Conservation (phyloP, 1,139 yeast genomes). For the Eremothecium coryli region DNA sequence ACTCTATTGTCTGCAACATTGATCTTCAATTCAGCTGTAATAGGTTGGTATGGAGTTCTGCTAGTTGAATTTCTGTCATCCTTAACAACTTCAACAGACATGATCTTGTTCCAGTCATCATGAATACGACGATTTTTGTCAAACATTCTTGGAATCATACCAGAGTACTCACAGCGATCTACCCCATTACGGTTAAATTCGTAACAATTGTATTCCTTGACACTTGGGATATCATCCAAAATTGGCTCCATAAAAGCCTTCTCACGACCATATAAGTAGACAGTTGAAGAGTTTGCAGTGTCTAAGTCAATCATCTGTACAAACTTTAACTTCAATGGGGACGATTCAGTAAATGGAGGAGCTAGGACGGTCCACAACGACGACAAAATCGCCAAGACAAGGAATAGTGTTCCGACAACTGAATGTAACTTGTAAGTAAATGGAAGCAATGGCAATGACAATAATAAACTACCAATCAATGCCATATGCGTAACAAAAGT, state of each 20-base stretch:
- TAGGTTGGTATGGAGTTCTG: slow-evolving; percentile 53
- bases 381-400: slow-evolving; percentile 34
- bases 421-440: slow-evolving; percentile 62
- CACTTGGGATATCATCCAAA: slow-evolving; percentile 54
- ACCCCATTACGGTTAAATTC: slow-evolving; percentile 35
- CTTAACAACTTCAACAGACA: slow-evolving; percentile 42
- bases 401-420: slow-evolving; percentile 37
- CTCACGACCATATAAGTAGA: slow-evolving; percentile 45
- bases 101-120: slow-evolving; percentile 5
- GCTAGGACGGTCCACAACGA: slow-evolving; percentile 33
- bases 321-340: slow-evolving; percentile 66
- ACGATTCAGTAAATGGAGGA: slow-evolving; percentile 46
- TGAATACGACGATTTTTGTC: neutral
- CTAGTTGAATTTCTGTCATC: slow-evolving; percentile 36
- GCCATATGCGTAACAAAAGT: slow-evolving; percentile 40
- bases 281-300: slow-evolving; percentile 30
- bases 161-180: slow-evolving; percentile 45
- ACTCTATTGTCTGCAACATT: slow-evolving; percentile 53
- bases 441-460: slow-evolving; percentile 57
- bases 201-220: slow-evolving; percentile 31
- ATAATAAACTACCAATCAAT: slow-evolving; percentile 32
- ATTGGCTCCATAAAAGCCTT: slow-evolving; percentile 36
- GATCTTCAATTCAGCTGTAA: slow-evolving; percentile 53
- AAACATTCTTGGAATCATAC: slow-evolving; percentile 39
- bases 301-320: slow-evolving; percentile 47